These are phyloP conservation scores for Podospora pseudocomata DNA, from an alignment of 495 filamentous ascomycete genomes.

Conservation along the genomic window DNA sequence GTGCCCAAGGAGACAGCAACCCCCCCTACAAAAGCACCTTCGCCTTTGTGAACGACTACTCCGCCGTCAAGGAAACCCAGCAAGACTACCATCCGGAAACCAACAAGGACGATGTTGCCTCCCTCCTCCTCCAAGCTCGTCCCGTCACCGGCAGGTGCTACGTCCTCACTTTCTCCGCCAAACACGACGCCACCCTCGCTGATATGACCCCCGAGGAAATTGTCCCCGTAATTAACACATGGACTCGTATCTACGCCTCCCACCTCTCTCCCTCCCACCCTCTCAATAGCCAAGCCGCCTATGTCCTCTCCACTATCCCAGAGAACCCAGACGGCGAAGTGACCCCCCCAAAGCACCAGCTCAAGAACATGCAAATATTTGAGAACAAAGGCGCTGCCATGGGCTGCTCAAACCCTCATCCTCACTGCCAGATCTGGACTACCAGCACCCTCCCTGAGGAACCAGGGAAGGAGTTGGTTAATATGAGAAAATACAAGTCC, in stretches of 20 bases:
- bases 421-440: slow-evolving; percentile 95
- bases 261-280: slow-evolving; percentile 73
- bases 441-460: slow-evolving; percentile 88
- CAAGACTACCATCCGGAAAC: slow-evolving; percentile 43
- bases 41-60: slow-evolving; percentile 96
- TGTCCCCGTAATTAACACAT: slow-evolving; percentile 72
- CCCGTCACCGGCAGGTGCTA: slow-evolving; percentile 95
- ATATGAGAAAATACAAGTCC: slow-evolving; percentile 69
- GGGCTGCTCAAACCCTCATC: slow-evolving; percentile 98
- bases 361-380: slow-evolving; percentile 98
- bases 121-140: slow-evolving; percentile 77
- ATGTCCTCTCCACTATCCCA: slow-evolving; percentile 37
- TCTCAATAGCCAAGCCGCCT: slow-evolving; percentile 45
- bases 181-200: slow-evolving; percentile 87
- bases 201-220: slow-evolving; percentile 70
- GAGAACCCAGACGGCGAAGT: slow-evolving; percentile 37
- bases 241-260: slow-evolving; percentile 81
- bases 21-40: slow-evolving; percentile 84
- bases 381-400: slow-evolving; percentile 98
- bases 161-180: slow-evolving; percentile 87
- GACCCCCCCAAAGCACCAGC: slow-evolving; percentile 66
- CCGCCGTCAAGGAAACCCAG: slow-evolving; percentile 92
- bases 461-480: slow-evolving; percentile 68
- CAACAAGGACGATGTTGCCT: slow-evolving; percentile 55
- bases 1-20: slow-evolving; percentile 86